A percentile compares a stretch with the other conserved stretches of the same genome.
Evolutionary conservation across 31 red algal genomes (phyloP).

Genomic region (Odonthalia washingtoniensis): DNA sequence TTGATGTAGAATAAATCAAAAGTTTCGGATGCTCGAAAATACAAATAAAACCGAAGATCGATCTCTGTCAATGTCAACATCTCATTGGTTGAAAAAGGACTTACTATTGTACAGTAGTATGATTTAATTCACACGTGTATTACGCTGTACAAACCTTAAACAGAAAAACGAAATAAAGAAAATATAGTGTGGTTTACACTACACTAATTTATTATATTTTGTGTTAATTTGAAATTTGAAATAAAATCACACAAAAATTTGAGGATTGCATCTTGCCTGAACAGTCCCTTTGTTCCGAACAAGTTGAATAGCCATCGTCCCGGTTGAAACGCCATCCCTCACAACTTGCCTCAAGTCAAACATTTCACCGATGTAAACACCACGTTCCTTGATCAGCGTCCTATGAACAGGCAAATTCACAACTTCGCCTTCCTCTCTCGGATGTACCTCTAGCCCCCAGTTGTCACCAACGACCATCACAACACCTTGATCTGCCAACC

Average conservation of each 20-base stretch:
- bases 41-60: too few relatives aligned
- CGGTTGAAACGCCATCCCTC: not conserved
- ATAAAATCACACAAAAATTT: not conserved
- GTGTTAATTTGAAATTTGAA: too few relatives aligned
- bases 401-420: not conserved
- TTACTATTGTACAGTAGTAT: too few relatives aligned
- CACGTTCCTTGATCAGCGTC: not conserved
- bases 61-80: too few relatives aligned
- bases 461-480: slow-evolving; percentile 15
- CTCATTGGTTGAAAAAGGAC: too few relatives aligned
- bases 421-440: not conserved
- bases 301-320: slow-evolving; percentile 15
- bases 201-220: too few relatives aligned
- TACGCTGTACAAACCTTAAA: too few relatives aligned
- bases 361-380: slow-evolving; percentile 38
- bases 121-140: too few relatives aligned
- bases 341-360: slow-evolving; percentile 20
- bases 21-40: too few relatives aligned
- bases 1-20: too few relatives aligned
- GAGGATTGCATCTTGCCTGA: slow-evolving; percentile 26
- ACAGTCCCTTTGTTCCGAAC: not conserved
- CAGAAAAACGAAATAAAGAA: too few relatives aligned
- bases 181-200: too few relatives aligned
- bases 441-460: slow-evolving; percentile 1
- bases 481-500: not conserved